Evolutionary conservation across 768 basidiomycete species (phyloP).

Genomic region (Macrocybe gigantea): DNA sequence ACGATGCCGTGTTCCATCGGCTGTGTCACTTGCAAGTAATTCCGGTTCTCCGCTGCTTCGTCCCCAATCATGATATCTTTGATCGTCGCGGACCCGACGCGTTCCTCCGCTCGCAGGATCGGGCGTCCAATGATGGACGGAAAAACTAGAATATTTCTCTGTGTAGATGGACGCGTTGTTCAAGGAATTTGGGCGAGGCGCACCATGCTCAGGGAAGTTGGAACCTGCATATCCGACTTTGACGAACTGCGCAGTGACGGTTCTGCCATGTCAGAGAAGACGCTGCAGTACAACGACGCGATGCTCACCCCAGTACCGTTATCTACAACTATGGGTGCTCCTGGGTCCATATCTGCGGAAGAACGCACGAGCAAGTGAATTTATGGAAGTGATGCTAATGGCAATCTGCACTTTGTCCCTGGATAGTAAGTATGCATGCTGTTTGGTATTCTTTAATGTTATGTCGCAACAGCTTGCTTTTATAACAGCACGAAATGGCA

Average conservation of each 20-base stretch:
- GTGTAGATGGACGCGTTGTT: constrained; percentile 1
- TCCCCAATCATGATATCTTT: constrained; percentile 99
- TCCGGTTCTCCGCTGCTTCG: constrained; percentile 90
- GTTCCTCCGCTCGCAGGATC: constrained; percentile 96
- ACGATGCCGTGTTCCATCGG: constrained; percentile 99
- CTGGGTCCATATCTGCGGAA: constrained; percentile 32
- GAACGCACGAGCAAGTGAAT: no score
- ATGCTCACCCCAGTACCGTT: constrained; percentile 80
- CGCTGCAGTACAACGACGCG: neutral
- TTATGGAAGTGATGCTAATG: no score
- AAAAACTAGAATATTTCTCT: constrained; percentile 55
- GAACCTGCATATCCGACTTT: constrained; percentile 89
- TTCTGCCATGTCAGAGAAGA: constrained; percentile 4
- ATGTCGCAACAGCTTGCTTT: no score
- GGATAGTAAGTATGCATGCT: no score
- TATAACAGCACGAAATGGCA: no score
- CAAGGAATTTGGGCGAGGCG: constrained; percentile 11
- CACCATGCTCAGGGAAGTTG: constrained; percentile 94
- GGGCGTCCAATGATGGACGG: constrained; percentile 96
- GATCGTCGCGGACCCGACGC: constrained; percentile 79
- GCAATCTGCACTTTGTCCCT: no score
- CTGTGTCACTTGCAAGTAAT: constrained; percentile 94
- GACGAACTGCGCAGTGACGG: constrained; percentile 55
- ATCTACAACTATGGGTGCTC: constrained; percentile 70
- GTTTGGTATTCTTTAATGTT: no score